Percentiles rank a stretch among this genome's conserved stretches.
These are phyloP conservation scores for Ustilago sp. DNA, from an alignment of 1,284 basidiomycete genomes.

Conservation along the genomic window DNA sequence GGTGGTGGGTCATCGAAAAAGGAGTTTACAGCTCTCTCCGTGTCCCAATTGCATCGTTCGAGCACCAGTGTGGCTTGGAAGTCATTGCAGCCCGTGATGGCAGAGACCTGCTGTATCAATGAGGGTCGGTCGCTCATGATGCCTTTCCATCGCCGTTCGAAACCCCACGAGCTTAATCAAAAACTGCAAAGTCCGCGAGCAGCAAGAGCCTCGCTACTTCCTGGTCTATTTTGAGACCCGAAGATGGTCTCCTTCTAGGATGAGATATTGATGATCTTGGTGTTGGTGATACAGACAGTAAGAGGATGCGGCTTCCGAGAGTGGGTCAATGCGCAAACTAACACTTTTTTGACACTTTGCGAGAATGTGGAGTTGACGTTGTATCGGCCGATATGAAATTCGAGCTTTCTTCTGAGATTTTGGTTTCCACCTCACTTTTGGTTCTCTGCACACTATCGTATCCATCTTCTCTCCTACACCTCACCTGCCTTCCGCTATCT, in stretches of 20 bases:
- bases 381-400: conserved; percentile 11
- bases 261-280: neutral
- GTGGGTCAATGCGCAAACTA: conserved; percentile 22
- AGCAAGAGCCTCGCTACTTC: neutral
- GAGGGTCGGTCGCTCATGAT: conserved; percentile 27
- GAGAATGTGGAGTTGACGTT: conserved; percentile 19
- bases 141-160: neutral
- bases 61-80: conserved; percentile 35
- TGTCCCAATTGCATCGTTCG: conserved; percentile 33
- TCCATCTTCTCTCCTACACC: neutral
- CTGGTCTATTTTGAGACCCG: neutral
- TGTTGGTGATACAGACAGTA: no score
- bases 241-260: neutral
- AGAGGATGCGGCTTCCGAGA: neutral
- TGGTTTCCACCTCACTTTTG: conserved; percentile 1
- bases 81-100: conserved; percentile 46
- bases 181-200: neutral
- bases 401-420: conserved; percentile 12
- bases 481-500: neutral
- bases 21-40: conserved; percentile 42
- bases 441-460: neutral
- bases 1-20: conserved; percentile 53
- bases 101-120: conserved; percentile 36
- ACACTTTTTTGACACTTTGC: conserved; percentile 3
- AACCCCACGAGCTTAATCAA: neutral